phyloP scores from a whole-genome alignment of 2,329 filamentous ascomycete genomes.

The Penicillium sp. region DNA sequence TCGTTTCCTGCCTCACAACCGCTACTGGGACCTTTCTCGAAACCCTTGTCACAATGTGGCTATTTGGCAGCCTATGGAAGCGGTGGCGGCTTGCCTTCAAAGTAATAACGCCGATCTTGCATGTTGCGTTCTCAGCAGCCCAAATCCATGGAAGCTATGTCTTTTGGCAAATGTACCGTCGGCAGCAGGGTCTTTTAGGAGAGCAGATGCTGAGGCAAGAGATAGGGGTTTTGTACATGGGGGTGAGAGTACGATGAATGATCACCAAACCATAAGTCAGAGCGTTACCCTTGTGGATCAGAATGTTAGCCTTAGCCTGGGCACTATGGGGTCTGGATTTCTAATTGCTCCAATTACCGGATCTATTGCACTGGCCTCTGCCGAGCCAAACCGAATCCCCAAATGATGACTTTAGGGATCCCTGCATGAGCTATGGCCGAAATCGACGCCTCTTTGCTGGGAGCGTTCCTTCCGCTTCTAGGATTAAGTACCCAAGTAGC shows the following conservation, averaged over 20 bases:
- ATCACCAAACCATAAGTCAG: not conserved
- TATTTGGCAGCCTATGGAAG: conserved; percentile 46
- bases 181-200: conserved; percentile 13
- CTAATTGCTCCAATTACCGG: too few species aligned
- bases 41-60: conserved; percentile 46
- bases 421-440: too few species aligned
- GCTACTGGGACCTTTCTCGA: conserved; percentile 42
- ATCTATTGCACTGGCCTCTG: too few species aligned
- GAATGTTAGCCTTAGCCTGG: too few species aligned
- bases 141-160: conserved; percentile 47
- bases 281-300: not conserved
- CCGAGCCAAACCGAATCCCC: too few species aligned
- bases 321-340: not conserved
- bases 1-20: conserved; percentile 38
- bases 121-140: conserved; percentile 43
- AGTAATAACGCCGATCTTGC: conserved; percentile 45
- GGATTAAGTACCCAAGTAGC: too few species aligned
- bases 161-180: conserved; percentile 42
- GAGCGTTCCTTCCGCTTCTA: too few species aligned
- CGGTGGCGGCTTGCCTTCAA: conserved; percentile 47
- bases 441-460: too few species aligned
- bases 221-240: not conserved
- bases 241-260: not conserved
- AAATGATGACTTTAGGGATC: too few species aligned
- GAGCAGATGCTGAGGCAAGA: not conserved